Evolutionary conservation across 208 protist genomes (phyloP), one percentile per base, ranked within the genome.

Genomic region (Tritrichomonas musculus): DNA sequence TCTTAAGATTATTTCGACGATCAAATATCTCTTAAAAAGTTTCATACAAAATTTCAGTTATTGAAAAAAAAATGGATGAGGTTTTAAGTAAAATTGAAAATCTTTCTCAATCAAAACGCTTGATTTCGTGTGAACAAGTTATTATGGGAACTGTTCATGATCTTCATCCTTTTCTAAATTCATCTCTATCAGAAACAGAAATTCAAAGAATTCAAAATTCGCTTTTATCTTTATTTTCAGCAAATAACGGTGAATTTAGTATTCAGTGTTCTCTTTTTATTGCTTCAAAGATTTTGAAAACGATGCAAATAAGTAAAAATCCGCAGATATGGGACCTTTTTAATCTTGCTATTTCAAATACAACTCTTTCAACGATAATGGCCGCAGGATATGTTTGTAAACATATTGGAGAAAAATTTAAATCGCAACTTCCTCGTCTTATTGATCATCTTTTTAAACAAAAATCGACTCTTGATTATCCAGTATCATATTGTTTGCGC

Each of bases 401-500:
- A 39, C 17, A 88, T 57, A 57, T 60, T n/a, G 77, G 77, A 4
- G 57, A 88, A 39, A 88, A 88, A 88, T 88, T 88, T 57, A 88
- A 88, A 88, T 25, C 77, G 5, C 77, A 88, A 57, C 47, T 88
- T 57, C 77, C 77, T 30, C 9, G 77, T 33, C 57, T 88, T 53
- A 88, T 88, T 39, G 77, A 88, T 57, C 77, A 88, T 88, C 41
- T 44, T 20, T 57, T 88, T 20, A 57, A 53, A 8, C 77, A 88
- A 88, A 88, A 69, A 33, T 22, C 5, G 17, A 60, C 11, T 60
- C 25, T 69, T n/a, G 64, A 69, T 8, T 69, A 33, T 69, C 64
- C 64, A 33, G 25, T 69, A n/a, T 13, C 25, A n/a, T 69, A 69
- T 25, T 69, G 64, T n/a, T n/a, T 69, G 8, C 64, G 64, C 5